Evolutionary conservation across 2,329 filamentous ascomycete genomes (phyloP).

Genomic region (Graphium sp.): DNA sequence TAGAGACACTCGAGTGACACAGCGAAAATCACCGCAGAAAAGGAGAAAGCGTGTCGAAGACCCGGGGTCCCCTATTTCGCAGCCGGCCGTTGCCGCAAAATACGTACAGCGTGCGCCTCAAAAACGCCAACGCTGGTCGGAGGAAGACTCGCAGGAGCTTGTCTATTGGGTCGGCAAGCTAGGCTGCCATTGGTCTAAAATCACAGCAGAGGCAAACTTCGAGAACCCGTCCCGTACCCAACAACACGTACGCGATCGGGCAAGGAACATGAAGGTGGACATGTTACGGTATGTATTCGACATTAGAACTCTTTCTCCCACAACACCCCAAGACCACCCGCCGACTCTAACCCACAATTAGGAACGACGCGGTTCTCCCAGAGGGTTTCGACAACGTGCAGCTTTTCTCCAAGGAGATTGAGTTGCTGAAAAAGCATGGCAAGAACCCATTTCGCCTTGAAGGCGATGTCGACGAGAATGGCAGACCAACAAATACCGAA

Average conservation of each 20-base stretch:
- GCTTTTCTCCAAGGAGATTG: conserved; percentile 31
- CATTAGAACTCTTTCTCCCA: background rate
- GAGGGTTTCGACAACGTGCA: conserved; percentile 30
- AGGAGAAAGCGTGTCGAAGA: too few species aligned
- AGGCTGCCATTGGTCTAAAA: conserved; percentile 14
- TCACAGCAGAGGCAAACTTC: conserved; percentile 13
- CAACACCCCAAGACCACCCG: background rate
- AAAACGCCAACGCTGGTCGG: conserved; percentile 21
- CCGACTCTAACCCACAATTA: conserved; percentile 4
- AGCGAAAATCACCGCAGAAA: too few species aligned
- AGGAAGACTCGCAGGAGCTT: conserved; percentile 21
- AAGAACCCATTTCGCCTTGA: conserved; percentile 33
- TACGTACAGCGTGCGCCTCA: too few species aligned
- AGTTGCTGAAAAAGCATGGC: conserved; percentile 18
- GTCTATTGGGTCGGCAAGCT: conserved; percentile 19
- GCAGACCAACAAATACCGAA: conserved; percentile 19
- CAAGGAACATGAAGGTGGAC: conserved; percentile 37
- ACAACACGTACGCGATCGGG: conserved; percentile 39
- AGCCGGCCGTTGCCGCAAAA: too few species aligned
- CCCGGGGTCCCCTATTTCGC: too few species aligned
- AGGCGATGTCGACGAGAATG: conserved; percentile 22
- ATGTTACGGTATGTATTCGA: conserved; percentile 21
- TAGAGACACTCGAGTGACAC: too few species aligned
- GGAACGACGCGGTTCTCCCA: conserved; percentile 24
- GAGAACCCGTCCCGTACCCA: conserved; percentile 30